phyloP scores from a whole-genome alignment of 148 eudicot genomes.

The Diospyros kaki region DNA sequence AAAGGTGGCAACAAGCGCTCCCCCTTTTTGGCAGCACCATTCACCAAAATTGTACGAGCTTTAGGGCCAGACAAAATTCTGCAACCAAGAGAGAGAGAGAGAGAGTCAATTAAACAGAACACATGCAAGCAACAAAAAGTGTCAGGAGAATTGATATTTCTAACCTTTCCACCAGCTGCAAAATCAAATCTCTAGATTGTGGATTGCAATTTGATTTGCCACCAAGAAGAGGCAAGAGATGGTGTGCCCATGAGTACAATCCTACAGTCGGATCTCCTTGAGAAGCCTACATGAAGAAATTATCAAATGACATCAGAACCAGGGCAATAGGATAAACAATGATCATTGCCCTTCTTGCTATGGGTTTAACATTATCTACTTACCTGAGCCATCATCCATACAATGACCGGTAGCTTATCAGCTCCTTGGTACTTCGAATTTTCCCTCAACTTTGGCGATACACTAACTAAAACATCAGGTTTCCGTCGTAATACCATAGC shows the following conservation, averaged over 20 bases:
- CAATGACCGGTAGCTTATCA: slow-evolving; percentile 66
- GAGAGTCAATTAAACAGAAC: not conserved
- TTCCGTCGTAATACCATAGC: slow-evolving; percentile 76
- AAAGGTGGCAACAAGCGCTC: slow-evolving; percentile 74
- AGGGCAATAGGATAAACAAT: not conserved
- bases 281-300: slow-evolving; percentile 43
- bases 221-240: slow-evolving; percentile 56
- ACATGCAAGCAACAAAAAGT: not conserved
- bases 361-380: not conserved
- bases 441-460: slow-evolving; percentile 56
- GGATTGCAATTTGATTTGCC: slow-evolving; percentile 64
- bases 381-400: slow-evolving; percentile 78
- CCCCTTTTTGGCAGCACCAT: slow-evolving; percentile 76
- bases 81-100: slow-evolving; percentile 15
- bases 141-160: not conserved
- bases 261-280: slow-evolving; percentile 75
- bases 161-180: slow-evolving; percentile 78
- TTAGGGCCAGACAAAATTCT: slow-evolving; percentile 73
- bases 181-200: slow-evolving; percentile 65
- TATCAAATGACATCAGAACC: not conserved
- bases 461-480: slow-evolving; percentile 61
- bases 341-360: not conserved
- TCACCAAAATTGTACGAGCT: slow-evolving; percentile 61
- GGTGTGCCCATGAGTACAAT: slow-evolving; percentile 66
- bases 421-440: slow-evolving; percentile 70